A percentile compares a stretch with the other conserved stretches of the same genome.
Evolutionary conservation across 345 rosid species (phyloP).

Genomic region (Punica granatum): DNA sequence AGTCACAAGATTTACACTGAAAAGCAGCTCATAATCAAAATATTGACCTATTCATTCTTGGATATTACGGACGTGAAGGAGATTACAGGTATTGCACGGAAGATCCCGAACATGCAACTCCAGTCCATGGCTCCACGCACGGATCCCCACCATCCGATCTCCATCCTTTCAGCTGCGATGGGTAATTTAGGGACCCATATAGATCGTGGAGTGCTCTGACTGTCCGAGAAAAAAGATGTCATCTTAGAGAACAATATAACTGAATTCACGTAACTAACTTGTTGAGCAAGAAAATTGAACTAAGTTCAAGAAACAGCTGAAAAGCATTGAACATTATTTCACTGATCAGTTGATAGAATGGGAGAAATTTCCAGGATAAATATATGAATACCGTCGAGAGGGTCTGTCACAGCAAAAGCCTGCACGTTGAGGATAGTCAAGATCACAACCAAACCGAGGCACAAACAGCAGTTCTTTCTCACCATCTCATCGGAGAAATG

Average conservation of each 20-base stretch:
- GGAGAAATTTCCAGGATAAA: neutral
- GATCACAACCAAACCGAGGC: constrained; percentile 20
- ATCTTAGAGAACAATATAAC: neutral
- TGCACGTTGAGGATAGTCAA: constrained; percentile 25
- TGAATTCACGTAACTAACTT: neutral
- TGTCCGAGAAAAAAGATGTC: constrained; percentile 20
- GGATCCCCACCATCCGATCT: constrained; percentile 68
- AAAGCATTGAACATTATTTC: neutral
- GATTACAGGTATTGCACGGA: constrained; percentile 54
- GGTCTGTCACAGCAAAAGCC: constrained; percentile 47
- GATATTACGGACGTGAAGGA: no score
- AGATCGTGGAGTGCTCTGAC: constrained; percentile 61
- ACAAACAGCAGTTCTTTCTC: constrained; percentile 8
- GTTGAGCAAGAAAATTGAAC: neutral
- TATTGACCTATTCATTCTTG: neutral
- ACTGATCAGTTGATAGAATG: neutral
- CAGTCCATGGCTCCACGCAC: constrained; percentile 75
- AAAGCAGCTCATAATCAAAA: neutral
- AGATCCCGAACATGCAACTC: constrained; percentile 70
- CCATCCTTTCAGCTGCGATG: constrained; percentile 72
- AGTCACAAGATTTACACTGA: neutral
- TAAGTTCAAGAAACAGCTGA: neutral
- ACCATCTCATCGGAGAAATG: constrained; percentile 21
- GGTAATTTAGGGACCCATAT: constrained; percentile 42
- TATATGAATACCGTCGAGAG: constrained; percentile 50